phyloP scores from a whole-genome alignment of 2,329 filamentous ascomycete species.

The Phoma sp. region DNA sequence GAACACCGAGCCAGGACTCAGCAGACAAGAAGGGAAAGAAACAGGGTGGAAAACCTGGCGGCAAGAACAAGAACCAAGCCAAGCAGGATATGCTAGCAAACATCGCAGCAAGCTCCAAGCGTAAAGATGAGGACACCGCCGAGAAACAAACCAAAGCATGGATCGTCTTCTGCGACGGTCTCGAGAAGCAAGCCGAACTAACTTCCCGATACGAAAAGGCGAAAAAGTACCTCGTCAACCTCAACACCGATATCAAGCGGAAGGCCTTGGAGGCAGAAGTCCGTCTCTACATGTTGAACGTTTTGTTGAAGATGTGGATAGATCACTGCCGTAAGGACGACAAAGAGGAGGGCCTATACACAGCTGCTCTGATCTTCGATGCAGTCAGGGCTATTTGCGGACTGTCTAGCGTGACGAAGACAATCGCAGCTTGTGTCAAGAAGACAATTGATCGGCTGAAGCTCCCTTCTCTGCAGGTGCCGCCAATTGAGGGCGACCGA shows the following conservation, averaged over 20 bases:
- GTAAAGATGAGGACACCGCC: slow-evolving; percentile 52
- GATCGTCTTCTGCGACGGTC: slow-evolving; percentile 54
- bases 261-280: slow-evolving; percentile 55
- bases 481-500: slow-evolving; percentile 43
- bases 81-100: slow-evolving; percentile 56
- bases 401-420: slow-evolving; percentile 38
- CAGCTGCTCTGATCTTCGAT: slow-evolving; percentile 46
- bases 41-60: slow-evolving; percentile 30
- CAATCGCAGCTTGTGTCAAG: slow-evolving; percentile 41
- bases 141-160: slow-evolving; percentile 56
- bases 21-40: slow-evolving; percentile 32
- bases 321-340: slow-evolving; percentile 37
- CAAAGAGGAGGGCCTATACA: slow-evolving; percentile 39
- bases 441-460: slow-evolving; percentile 49
- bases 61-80: slow-evolving; percentile 41
- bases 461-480: slow-evolving; percentile 48
- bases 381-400: slow-evolving; percentile 38
- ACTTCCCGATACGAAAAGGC: slow-evolving; percentile 58
- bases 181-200: slow-evolving; percentile 56
- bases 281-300: slow-evolving; percentile 59
- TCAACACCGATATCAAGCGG: slow-evolving; percentile 50
- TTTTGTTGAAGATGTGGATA: slow-evolving; percentile 59
- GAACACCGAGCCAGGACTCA: slow-evolving; percentile 15
- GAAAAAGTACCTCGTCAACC: slow-evolving; percentile 56
- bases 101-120: slow-evolving; percentile 51